These are phyloP conservation scores for Rhodosorus marinus DNA, from an alignment of 23 red algal genomes.

Conservation along the genomic window DNA sequence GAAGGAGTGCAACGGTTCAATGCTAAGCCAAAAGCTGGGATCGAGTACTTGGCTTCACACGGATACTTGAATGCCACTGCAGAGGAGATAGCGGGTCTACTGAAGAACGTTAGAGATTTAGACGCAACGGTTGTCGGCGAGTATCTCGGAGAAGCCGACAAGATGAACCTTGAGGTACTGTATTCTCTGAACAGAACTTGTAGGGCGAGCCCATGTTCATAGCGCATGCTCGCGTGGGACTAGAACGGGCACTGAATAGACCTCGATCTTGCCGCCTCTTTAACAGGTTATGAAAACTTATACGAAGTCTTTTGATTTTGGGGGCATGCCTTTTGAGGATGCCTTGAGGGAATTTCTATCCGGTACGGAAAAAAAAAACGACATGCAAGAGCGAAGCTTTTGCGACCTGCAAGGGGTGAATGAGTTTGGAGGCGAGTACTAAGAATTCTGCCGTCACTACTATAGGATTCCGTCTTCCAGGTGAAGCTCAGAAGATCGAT, in stretches of 20 bases:
- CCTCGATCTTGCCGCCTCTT: too few species aligned
- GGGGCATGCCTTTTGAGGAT: constrained; percentile 57
- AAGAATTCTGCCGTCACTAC: too few species aligned
- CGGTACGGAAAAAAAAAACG: too few species aligned
- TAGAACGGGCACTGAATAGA: too few species aligned
- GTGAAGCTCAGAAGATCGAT: constrained; percentile 99
- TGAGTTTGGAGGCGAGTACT: too few species aligned
- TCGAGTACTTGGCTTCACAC: constrained; percentile 32
- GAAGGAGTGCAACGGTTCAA: constrained; percentile 66
- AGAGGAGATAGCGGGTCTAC: constrained; percentile 31
- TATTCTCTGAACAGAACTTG: too few species aligned
- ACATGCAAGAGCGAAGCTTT: too few species aligned
- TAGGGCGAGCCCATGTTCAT: too few species aligned
- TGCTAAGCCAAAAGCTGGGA: constrained; percentile 51
- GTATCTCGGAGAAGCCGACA: constrained; percentile 63
- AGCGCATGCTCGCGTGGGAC: too few species aligned
- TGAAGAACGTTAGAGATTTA: constrained; percentile 42
- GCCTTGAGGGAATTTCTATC: constrained; percentile 63
- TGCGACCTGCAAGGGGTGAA: too few species aligned
- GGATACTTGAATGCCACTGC: constrained; percentile 4
- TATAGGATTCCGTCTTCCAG: constrained; percentile 65
- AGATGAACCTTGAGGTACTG: constrained; percentile 49
- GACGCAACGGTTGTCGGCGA: constrained; percentile 71
- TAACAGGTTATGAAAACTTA: constrained; percentile 95
- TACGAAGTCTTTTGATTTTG: constrained; percentile 65